Conservation (phyloP, 768 basidiomycete genomes). For the Russula dissimulans region DNA sequence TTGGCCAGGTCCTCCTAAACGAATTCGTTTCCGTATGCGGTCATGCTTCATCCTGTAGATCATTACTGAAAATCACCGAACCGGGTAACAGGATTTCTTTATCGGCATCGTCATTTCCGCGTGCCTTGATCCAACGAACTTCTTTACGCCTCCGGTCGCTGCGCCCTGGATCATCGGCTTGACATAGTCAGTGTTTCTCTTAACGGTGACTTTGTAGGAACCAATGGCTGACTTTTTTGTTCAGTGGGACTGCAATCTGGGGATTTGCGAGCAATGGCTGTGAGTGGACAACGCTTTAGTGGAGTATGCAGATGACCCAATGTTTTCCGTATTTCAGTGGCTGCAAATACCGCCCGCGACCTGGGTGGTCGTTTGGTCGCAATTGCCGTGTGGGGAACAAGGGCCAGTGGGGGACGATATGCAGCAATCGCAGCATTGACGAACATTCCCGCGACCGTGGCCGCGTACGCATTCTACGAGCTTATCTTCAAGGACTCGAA, state of each 20-base stretch:
- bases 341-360: conserved; percentile 25
- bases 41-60: neutral
- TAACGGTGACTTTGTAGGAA: neutral
- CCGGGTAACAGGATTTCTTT: conserved; percentile 20
- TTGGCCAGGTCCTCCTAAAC: conserved; percentile 30
- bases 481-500: conserved; percentile 23
- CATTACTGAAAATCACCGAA: neutral
- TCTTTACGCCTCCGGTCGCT: conserved; percentile 22
- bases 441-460: conserved; percentile 25
- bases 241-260: conserved; percentile 22
- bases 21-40: conserved; percentile 31
- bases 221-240: neutral
- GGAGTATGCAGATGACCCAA: neutral
- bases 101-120: conserved; percentile 23
- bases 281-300: conserved; percentile 11
- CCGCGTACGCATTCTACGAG: conserved; percentile 24
- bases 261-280: conserved; percentile 21
- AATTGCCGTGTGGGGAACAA: conserved; percentile 24
- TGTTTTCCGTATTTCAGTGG: conserved; percentile 17
- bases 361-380: conserved; percentile 24
- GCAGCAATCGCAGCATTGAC: conserved; percentile 27
- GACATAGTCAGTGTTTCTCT: conserved; percentile 19
- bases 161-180: conserved; percentile 23
- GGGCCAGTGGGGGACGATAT: conserved; percentile 25
- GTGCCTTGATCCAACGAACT: conserved; percentile 25